Conservation (phyloP, 768 basidiomycete genomes). For the Panaeolus cyanescens region DNA sequence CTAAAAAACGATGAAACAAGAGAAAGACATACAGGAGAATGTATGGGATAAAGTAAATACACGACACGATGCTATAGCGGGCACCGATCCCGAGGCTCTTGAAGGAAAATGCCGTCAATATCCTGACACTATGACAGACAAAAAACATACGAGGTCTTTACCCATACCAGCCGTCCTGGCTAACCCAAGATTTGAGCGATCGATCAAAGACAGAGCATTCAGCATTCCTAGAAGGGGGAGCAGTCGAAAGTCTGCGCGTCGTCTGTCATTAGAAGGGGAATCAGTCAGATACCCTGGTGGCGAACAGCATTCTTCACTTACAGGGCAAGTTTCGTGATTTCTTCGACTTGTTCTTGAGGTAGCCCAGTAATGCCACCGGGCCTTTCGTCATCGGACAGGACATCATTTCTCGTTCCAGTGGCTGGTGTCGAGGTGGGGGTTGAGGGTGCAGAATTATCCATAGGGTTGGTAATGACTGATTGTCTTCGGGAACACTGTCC, state of each 20-base stretch:
- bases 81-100: conserved; percentile 39
- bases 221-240: conserved; percentile 41
- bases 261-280: conserved; percentile 22
- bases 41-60: conserved; percentile 49
- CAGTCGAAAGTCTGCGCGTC: conserved; percentile 38
- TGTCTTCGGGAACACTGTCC: neutral
- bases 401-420: neutral
- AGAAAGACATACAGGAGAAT: conserved; percentile 41
- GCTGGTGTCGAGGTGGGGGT: neutral
- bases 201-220: conserved; percentile 40
- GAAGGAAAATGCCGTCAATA: neutral
- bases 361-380: neutral
- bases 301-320: neutral
- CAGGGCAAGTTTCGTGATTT: neutral
- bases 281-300: neutral
- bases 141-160: conserved; percentile 33
- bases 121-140: neutral
- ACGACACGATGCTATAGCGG: conserved; percentile 48
- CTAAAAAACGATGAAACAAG: neutral
- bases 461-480: neutral
- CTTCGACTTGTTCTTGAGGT: neutral
- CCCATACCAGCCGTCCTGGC: conserved; percentile 45
- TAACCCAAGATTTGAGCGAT: conserved; percentile 42
- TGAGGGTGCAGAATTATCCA: neutral
- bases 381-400: neutral